Percentiles rank a stretch among this genome's conserved stretches.
These are phyloP conservation scores for Dioscorea zingiberensis DNA, from an alignment of 106 monocot species.

Conservation along the genomic window DNA sequence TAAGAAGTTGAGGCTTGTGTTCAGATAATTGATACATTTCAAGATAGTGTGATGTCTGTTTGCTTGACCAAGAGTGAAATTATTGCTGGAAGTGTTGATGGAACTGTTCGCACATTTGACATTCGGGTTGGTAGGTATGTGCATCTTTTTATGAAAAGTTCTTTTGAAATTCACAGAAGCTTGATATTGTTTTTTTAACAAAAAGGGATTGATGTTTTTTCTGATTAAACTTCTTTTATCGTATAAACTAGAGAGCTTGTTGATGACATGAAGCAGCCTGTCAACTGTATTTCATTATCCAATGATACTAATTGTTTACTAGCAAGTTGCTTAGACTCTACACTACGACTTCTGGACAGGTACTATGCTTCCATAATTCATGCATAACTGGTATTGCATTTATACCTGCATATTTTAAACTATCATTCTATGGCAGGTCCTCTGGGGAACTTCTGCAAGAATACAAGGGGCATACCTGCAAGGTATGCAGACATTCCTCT, in stretches of 20 bases:
- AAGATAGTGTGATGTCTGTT: slow-evolving; percentile 96
- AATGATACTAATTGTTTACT: slow-evolving; percentile 91
- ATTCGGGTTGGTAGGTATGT: slow-evolving; percentile 94
- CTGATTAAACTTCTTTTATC: no score
- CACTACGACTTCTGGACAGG: slow-evolving; percentile 88
- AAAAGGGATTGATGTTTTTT: no score
- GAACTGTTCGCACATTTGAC: slow-evolving; percentile 96
- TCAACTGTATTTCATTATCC: slow-evolving; percentile 92
- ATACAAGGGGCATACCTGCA: slow-evolving; percentile 94
- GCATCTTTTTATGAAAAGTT: background rate
- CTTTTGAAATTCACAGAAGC: no score
- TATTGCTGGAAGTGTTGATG: slow-evolving; percentile 96
- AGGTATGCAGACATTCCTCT: slow-evolving; percentile 36
- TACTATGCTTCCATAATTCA: slow-evolving; percentile 12
- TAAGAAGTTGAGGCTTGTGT: background rate
- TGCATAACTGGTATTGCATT: background rate
- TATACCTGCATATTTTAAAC: slow-evolving; percentile 1
- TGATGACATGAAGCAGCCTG: slow-evolving; percentile 80
- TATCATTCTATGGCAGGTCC: slow-evolving; percentile 36
- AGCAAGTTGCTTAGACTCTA: slow-evolving; percentile 91
- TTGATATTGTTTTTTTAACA: no score
- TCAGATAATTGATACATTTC: slow-evolving; percentile 87
- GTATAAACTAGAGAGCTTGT: slow-evolving; percentile 57
- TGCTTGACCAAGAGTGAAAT: slow-evolving; percentile 91
- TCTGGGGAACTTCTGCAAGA: slow-evolving; percentile 91